Evolutionary conservation across 2,329 filamentous ascomycete genomes (phyloP).

Genomic region (Fusarium chlamydosporum): DNA sequence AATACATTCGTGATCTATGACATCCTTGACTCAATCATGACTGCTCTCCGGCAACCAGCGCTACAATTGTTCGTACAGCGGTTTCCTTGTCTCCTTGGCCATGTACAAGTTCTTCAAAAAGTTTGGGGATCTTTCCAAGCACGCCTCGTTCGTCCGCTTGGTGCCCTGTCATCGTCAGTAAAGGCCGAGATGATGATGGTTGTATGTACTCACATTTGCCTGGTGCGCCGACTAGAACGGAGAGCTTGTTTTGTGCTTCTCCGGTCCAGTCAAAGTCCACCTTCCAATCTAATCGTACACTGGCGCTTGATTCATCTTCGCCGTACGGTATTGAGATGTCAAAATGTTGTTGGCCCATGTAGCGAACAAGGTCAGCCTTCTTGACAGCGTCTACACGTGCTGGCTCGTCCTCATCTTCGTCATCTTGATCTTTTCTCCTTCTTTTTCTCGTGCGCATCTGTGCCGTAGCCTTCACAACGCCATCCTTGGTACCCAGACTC

Average conservation of each 20-base stretch:
- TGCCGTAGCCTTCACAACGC: constrained; percentile 42
- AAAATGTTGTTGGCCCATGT: constrained; percentile 67
- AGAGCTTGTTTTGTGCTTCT: constrained; percentile 73
- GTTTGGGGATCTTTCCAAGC: constrained; percentile 69
- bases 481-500: constrained; percentile 59
- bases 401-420: constrained; percentile 38
- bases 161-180: constrained; percentile 65
- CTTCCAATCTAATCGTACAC: constrained; percentile 71
- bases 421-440: constrained; percentile 44
- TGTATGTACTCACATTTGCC: constrained; percentile 70
- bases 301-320: constrained; percentile 55
- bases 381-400: constrained; percentile 22
- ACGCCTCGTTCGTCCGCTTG: constrained; percentile 69
- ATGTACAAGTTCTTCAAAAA: constrained; percentile 72
- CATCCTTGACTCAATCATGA: constrained; percentile 34
- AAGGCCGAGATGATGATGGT: background rate
- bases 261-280: constrained; percentile 81
- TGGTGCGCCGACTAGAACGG: constrained; percentile 69
- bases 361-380: constrained; percentile 64
- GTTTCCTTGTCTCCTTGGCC: constrained; percentile 67
- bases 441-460: constrained; percentile 48
- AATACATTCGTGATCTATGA: constrained; percentile 5
- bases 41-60: constrained; percentile 67
- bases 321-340: constrained; percentile 59
- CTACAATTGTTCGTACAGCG: constrained; percentile 72